These are phyloP conservation scores for Penicillium daleae DNA, from an alignment of 495 filamentous ascomycete species.

Conservation along the genomic window DNA sequence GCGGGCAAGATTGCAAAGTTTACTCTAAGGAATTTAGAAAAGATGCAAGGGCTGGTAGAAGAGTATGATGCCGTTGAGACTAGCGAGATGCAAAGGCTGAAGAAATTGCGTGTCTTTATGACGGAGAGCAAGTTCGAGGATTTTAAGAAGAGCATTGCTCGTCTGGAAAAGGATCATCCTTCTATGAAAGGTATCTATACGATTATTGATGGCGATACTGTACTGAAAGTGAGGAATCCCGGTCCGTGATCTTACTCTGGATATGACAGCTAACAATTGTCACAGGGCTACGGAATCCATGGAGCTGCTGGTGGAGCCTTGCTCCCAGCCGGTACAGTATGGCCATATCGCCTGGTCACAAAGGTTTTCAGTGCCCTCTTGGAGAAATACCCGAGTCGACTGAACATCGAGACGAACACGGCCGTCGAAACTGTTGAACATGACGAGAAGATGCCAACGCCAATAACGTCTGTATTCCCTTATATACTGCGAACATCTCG, in stretches of 20 bases:
- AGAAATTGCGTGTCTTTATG: slow-evolving; percentile 38
- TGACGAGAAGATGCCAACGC: slow-evolving; percentile 15
- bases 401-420: slow-evolving; percentile 81
- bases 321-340: slow-evolving; percentile 56
- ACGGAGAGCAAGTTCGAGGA: slow-evolving; percentile 26
- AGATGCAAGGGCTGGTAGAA: slow-evolving; percentile 32
- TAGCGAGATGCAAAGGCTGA: slow-evolving; percentile 32
- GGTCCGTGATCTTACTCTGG: neutral
- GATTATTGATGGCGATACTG: slow-evolving; percentile 27
- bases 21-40: slow-evolving; percentile 34
- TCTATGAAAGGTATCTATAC: slow-evolving; percentile 34
- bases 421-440: slow-evolving; percentile 53
- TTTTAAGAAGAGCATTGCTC: slow-evolving; percentile 31
- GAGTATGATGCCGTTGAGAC: slow-evolving; percentile 31
- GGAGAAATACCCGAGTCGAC: slow-evolving; percentile 36
- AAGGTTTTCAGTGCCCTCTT: slow-evolving; percentile 64
- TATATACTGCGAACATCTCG: slow-evolving; percentile 62
- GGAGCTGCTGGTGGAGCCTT: slow-evolving; percentile 50
- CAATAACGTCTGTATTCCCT: slow-evolving; percentile 13
- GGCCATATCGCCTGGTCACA: slow-evolving; percentile 82
- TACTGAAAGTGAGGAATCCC: slow-evolving; percentile 19
- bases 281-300: slow-evolving; percentile 42
- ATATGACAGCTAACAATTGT: neutral
- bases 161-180: slow-evolving; percentile 34
- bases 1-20: slow-evolving; percentile 37